Evolutionary conservation across 768 basidiomycete genomes (phyloP).

Genomic region (Rhodosporidiobolus odoratus): DNA sequence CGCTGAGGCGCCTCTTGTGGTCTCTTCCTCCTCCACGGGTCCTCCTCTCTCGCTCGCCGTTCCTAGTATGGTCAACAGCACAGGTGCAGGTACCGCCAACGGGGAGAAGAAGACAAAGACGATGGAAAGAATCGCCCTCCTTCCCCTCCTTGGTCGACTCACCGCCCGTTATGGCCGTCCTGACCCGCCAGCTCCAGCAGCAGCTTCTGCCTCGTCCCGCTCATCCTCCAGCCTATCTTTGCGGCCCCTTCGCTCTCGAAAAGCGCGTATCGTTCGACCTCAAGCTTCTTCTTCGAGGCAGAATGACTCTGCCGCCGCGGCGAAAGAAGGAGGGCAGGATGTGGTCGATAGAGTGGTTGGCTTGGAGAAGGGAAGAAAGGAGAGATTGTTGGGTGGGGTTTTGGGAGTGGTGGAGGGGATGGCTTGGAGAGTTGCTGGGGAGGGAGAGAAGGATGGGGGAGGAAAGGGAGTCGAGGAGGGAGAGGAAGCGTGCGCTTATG

Average conservation of each 20-base stretch:
- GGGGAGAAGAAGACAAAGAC: background rate
- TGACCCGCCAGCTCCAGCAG: background rate
- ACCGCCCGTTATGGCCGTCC: constrained; percentile 14
- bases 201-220: background rate
- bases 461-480: background rate
- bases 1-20: background rate
- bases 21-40: background rate
- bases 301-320: background rate
- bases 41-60: no score
- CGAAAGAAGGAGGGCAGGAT: background rate
- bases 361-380: constrained; percentile 16
- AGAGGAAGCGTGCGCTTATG: constrained; percentile 9
- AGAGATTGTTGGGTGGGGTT: background rate
- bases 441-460: background rate
- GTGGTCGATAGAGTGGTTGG: background rate
- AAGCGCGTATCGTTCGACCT: background rate
- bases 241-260: background rate
- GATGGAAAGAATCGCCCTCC: background rate
- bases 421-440: constrained; percentile 13
- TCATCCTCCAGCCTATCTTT: no score
- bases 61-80: background rate
- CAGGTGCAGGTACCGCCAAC: background rate
- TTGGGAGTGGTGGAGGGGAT: constrained; percentile 28
- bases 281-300: background rate
- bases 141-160: constrained; percentile 1